These are phyloP conservation scores for Ophiocordyceps camponoti-floridani DNA, from an alignment of 2,329 filamentous ascomycete genomes.

Conservation along the genomic window DNA sequence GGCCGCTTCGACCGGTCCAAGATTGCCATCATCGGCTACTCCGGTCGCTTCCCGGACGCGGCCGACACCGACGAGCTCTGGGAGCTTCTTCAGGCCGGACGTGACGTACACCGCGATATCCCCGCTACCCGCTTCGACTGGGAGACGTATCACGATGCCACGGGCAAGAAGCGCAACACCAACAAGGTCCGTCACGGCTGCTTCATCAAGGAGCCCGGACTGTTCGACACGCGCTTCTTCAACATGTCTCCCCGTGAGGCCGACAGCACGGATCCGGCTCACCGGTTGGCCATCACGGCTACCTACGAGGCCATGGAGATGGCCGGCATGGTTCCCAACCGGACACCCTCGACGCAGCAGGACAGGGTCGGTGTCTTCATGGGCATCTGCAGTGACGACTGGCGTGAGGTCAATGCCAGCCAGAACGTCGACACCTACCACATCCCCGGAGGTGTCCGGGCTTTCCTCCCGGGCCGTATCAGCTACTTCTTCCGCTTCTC, in stretches of 20 bases:
- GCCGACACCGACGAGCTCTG: conserved; percentile 24
- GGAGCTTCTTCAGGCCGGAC: conserved; percentile 46
- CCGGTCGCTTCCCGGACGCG: conserved; percentile 21
- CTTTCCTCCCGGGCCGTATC: conserved; percentile 11
- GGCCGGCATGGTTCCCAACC: conserved; percentile 23
- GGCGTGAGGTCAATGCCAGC: conserved; percentile 55
- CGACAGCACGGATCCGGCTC: background rate
- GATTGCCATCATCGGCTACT: conserved; percentile 56
- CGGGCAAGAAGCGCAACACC: conserved; percentile 48
- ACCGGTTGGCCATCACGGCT: background rate
- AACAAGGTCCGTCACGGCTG: conserved; percentile 50
- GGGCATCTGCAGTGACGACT: conserved; percentile 60
- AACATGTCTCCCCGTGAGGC: conserved; percentile 32
- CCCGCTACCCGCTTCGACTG: conserved; percentile 48
- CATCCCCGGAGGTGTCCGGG: conserved; percentile 22
- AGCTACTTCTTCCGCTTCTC: conserved; percentile 67
- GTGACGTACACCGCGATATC: conserved; percentile 43
- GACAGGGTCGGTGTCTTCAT: conserved; percentile 54
- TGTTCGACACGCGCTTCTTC: conserved; percentile 66
- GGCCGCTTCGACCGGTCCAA: conserved; percentile 1
- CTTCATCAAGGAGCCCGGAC: conserved; percentile 46
- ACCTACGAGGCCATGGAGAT: conserved; percentile 14
- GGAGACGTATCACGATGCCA: conserved; percentile 45
- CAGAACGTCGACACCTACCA: conserved; percentile 48
- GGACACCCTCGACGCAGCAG: conserved; percentile 44